Evolutionary conservation across 192 early-diverging fungal species (phyloP), one percentile per base, ranked within the genome.

Genomic region (Geosiphon pyriformis): DNA sequence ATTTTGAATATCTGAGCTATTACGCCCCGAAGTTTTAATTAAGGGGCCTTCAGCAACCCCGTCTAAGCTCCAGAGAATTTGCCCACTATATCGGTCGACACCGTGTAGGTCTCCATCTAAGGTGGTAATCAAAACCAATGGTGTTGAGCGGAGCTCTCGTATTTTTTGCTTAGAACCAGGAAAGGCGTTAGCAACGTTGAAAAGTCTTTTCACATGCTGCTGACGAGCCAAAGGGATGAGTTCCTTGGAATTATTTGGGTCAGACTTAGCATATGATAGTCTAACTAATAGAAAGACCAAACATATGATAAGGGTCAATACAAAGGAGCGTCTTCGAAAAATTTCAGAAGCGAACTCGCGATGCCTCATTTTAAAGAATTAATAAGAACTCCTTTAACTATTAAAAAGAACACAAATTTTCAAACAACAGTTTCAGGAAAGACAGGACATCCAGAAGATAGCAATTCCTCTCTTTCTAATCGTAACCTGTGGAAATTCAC

Each of bases 91-190:
- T 3, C 71, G 70, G 46, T 85, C 66, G 18, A 93, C 79, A 52
- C 84, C 87, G 53, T 90, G 86, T 53, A 93, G 69, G 20, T 75
- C 64, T 15, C 91, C 91, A 74, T 93, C 91, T 25, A 93, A 58
- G 0, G 91, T 91, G 4, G 86, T 79, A 25, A 91, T 81, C 7
- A 93, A 64, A 7, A 90, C 64, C 11, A 90, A 34, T 7, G 65
- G 54, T 17, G 74, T 69, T 1, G 46, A 17, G 0, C 27, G 12
- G 49, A 70, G 70, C 0, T 74, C 70, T 34, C 11, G 60, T 42
- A 42, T 42, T 42, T 42, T 6, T 42, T 42, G 37, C 37, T 42
- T 42, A 6, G 37, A 42, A 4, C 12, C 20, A 12, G 56, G 33
- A 52, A 8, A 55, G 22, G 52, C 54, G 15, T 8, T 18, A n/a